These are phyloP conservation scores for Globisporangium splendens DNA, from an alignment of 352 stramenopile species.

Conservation along the genomic window DNA sequence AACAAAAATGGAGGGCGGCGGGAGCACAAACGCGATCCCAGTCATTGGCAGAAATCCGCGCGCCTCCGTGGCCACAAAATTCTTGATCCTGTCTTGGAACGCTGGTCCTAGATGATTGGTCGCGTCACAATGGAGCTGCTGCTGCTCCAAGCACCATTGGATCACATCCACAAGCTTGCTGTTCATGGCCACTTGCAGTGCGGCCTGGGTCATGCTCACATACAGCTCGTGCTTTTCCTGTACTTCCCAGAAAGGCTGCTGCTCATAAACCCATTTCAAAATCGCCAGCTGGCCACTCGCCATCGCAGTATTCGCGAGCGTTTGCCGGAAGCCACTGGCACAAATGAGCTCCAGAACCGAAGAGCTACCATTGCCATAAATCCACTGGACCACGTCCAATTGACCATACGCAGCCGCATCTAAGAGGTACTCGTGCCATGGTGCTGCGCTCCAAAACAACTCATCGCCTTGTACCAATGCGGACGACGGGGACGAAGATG, in stretches of 20 bases:
- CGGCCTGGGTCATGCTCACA: no score
- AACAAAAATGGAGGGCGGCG: neutral
- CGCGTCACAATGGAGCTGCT: conserved; percentile 5
- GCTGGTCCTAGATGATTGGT: no score
- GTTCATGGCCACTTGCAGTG: no score
- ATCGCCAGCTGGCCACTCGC: no score
- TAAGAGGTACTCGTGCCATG: neutral
- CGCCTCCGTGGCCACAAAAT: neutral
- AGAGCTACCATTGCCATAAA: conserved; percentile 22
- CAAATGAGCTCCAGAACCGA: conserved; percentile 6
- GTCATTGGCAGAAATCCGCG: neutral
- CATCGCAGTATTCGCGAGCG: conserved; percentile 20
- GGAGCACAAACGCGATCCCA: conserved; percentile 1
- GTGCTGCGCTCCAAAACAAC: neutral
- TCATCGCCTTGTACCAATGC: neutral
- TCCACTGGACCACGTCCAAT: conserved; percentile 34
- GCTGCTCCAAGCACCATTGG: no score
- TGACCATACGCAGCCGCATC: conserved; percentile 21
- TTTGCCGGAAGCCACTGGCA: conserved; percentile 18
- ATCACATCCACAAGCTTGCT: no score
- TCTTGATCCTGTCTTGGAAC: neutral
- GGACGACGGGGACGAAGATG: no score
- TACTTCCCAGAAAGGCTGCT: no score
- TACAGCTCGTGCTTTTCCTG: no score
- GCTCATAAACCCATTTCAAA: no score